Percentiles rank a stretch among this genome's conserved stretches.
These are phyloP conservation scores for Tylopilus rubrobrunneus DNA, from an alignment of 768 basidiomycete genomes.

Conservation along the genomic window DNA sequence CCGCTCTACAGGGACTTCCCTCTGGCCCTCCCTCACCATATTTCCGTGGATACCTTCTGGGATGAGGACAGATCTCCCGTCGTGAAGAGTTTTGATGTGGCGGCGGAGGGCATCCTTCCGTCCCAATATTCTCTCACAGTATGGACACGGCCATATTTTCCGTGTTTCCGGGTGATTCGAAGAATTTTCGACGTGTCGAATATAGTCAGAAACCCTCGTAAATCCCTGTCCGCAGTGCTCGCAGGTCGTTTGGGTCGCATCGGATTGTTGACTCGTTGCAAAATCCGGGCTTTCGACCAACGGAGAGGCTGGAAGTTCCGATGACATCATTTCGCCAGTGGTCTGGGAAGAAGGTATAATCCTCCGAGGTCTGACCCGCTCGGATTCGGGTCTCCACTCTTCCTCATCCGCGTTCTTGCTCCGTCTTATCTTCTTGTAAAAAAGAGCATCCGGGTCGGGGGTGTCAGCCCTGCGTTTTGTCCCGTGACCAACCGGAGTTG, in stretches of 20 bases:
- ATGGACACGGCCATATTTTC: slow-evolving; percentile 23
- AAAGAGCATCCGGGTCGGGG: slow-evolving; percentile 1
- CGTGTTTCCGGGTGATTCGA: slow-evolving; percentile 22
- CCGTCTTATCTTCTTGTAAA: slow-evolving; percentile 4
- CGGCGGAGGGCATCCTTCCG: slow-evolving; percentile 25
- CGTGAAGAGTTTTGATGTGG: slow-evolving; percentile 8
- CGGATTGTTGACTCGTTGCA: not conserved
- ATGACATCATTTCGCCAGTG: not conserved
- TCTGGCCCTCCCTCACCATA: not conserved
- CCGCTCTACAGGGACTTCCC: not conserved
- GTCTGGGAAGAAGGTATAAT: not conserved
- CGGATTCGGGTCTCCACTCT: slow-evolving; percentile 15
- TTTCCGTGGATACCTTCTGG: not conserved
- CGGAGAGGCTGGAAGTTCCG: not conserved
- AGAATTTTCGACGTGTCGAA: slow-evolving; percentile 22
- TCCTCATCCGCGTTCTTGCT: slow-evolving; percentile 18
- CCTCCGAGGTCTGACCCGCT: slow-evolving; percentile 6
- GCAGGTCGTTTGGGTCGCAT: slow-evolving; percentile 6
- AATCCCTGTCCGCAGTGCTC: slow-evolving; percentile 16
- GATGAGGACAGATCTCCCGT: not conserved
- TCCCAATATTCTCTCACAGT: slow-evolving; percentile 19
- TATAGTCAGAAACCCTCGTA: slow-evolving; percentile 19
- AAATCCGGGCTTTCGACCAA: not conserved
- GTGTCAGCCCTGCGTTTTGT: slow-evolving; percentile 12
- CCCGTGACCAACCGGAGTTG: not conserved